Evolutionary conservation across 164 flowering plant species (phyloP), one percentile per base, ranked within the genome.

Genomic region (Nymphaea thermarum): DNA sequence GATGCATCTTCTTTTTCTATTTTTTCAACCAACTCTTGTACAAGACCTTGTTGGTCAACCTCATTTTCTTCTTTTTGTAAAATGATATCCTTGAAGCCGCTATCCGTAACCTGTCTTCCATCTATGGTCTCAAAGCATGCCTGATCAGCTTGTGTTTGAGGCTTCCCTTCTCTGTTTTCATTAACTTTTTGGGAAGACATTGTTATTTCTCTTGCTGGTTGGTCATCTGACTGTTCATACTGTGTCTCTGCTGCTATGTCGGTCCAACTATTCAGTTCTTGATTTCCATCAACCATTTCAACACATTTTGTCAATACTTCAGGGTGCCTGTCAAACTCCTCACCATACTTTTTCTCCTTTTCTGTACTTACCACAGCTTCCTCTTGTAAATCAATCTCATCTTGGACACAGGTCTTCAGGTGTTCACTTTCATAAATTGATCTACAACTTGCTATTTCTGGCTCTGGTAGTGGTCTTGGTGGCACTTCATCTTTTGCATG

Each of bases 1-100:
- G 15, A 16, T 36, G 60, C 71, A 72, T 62, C 73, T 67, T 65
- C 77, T 63, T 14, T 63, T 73, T 77, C 66, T 44, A 12, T 47
- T 47, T 47, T 7, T 3, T 47, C 4, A 4, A 2, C 4, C 36
- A 71, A 2, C 77, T 25, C 36, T 25, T 25, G 36, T 1, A 25
- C 36, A 25, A 25, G 36, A 25, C 36, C 36, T 71, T 72, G 67
- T 4, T 36, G 43, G 66, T 76, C 75, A 55, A 69, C 12, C 47
- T 71, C 70, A 62, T 18, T 43, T 66, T 14, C 71, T 66, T 14
- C 71, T 59, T 68, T 65, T 65, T 75, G 42, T 67, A 68, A 66
- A 70, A 71, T 66, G 57, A 42, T 16, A 43, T 10, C 18, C 18
- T 18, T 65, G 67, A 18, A 16, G 16, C 67, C 14, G 44, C 18